A percentile compares a stretch with the other conserved stretches of the same genome.
phyloP scores from a whole-genome alignment of 169 alveolate genomes.

The Cryptosporidium canis region DNA sequence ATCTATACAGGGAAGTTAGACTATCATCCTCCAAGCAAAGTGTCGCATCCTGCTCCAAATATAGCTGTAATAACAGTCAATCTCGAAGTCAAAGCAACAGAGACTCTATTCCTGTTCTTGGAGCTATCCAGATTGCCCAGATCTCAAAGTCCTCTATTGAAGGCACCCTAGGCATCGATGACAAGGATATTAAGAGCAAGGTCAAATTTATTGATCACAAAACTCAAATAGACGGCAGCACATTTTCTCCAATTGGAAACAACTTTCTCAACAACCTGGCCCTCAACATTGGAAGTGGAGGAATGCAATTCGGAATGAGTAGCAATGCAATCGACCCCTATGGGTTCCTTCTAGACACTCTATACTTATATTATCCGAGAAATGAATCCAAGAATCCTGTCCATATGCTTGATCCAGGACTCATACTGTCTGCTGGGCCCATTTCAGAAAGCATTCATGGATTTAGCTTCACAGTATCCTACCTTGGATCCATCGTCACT shows the following conservation, averaged over 20 bases:
- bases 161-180: not conserved
- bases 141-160: constrained; percentile 18
- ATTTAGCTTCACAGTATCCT: constrained; percentile 25
- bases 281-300: not conserved
- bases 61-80: not conserved
- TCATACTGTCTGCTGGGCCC: constrained; percentile 34
- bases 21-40: not conserved
- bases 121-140: not conserved
- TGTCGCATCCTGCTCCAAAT: not conserved
- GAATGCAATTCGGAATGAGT: not conserved
- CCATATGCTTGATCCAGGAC: constrained; percentile 43
- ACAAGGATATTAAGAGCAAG: not conserved
- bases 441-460: constrained; percentile 29
- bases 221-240: not conserved
- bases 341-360: constrained; percentile 48
- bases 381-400: constrained; percentile 66
- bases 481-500: not conserved
- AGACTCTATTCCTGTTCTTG: constrained; percentile 28
- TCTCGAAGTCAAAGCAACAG: not conserved
- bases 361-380: constrained; percentile 46
- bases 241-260: constrained; percentile 2
- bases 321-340: constrained; percentile 28
- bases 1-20: constrained; percentile 15
- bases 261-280: constrained; percentile 2
- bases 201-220: constrained; percentile 1